A percentile compares a stretch with the other conserved stretches of the same genome.
Conservation (phyloP, 2,329 filamentous ascomycete genomes). For the Arthrobotrys entomopaga region DNA sequence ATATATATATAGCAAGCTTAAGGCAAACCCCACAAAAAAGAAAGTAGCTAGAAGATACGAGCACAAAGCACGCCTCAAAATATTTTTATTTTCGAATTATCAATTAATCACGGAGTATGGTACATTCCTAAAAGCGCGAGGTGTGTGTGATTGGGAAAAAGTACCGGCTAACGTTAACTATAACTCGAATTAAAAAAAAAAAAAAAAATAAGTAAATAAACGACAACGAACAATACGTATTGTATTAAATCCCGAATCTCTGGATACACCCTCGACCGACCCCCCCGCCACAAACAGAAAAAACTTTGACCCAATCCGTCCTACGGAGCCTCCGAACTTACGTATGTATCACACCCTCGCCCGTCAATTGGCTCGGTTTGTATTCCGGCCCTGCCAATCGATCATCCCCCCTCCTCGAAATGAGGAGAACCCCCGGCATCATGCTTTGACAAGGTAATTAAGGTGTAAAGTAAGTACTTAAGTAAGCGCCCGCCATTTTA, state of each 20-base stretch:
- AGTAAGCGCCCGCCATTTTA: conserved; percentile 32
- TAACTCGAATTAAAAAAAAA: neutral
- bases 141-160: neutral
- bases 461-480: too few species aligned
- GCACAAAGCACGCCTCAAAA: too few species aligned
- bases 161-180: neutral
- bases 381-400: conserved; percentile 10
- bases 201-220: neutral
- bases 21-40: too few species aligned
- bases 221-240: conserved; percentile 9
- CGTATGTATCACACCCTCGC: neutral
- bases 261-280: neutral
- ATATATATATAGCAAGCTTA: too few species aligned
- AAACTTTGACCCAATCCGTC: conserved; percentile 17
- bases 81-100: too few species aligned
- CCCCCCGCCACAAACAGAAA: neutral
- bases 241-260: conserved; percentile 5
- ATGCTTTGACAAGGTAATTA: too few species aligned
- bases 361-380: conserved; percentile 1
- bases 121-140: conserved; percentile 2
- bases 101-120: too few species aligned
- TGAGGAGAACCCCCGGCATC: too few species aligned
- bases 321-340: neutral
- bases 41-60: too few species aligned
- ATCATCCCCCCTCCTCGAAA: neutral